phyloP scores from a whole-genome alignment of 352 stramenopile species.

The Phytophthora podocarpi region DNA sequence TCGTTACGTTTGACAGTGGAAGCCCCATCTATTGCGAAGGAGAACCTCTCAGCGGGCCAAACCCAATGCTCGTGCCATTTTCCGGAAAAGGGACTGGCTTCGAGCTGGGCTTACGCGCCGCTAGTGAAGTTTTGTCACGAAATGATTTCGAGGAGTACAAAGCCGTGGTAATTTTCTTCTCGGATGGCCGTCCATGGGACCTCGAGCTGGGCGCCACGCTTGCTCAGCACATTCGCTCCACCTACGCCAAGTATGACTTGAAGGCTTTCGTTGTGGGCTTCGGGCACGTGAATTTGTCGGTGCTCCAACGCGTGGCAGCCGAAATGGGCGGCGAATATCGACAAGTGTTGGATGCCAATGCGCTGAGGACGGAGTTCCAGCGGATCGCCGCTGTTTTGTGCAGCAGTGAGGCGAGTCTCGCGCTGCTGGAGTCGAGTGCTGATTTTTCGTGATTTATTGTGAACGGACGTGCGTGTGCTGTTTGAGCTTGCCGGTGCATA shows the following conservation, averaged over 20 bases:
- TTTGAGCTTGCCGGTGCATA: not conserved
- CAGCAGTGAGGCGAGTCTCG: slow-evolving; percentile 34
- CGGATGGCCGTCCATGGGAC: slow-evolving; percentile 53
- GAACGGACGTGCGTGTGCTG: not conserved
- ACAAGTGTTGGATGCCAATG: slow-evolving; percentile 27
- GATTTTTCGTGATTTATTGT: not conserved
- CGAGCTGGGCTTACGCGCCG: slow-evolving; percentile 36
- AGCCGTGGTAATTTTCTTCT: slow-evolving; percentile 38
- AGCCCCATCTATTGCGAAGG: slow-evolving; percentile 33
- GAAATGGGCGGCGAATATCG: slow-evolving; percentile 60
- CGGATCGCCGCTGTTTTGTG: slow-evolving; percentile 36
- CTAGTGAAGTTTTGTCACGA: slow-evolving; percentile 67
- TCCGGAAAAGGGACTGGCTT: slow-evolving; percentile 46
- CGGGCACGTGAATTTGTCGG: slow-evolving; percentile 52
- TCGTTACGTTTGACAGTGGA: slow-evolving; percentile 33
- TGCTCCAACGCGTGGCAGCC: slow-evolving; percentile 49
- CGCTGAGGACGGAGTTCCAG: slow-evolving; percentile 35
- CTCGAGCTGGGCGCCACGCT: slow-evolving; percentile 37
- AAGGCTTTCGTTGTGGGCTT: slow-evolving; percentile 70
- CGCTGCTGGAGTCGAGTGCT: slow-evolving; percentile 13
- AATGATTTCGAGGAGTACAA: slow-evolving; percentile 56
- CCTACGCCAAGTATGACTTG: slow-evolving; percentile 63
- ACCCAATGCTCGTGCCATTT: slow-evolving; percentile 24
- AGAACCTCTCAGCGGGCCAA: too few relatives aligned
- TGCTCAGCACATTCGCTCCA: slow-evolving; percentile 43